Conservation (phyloP, 371 early-diverging fungal genomes). For the Mortierella sp. region DNA sequence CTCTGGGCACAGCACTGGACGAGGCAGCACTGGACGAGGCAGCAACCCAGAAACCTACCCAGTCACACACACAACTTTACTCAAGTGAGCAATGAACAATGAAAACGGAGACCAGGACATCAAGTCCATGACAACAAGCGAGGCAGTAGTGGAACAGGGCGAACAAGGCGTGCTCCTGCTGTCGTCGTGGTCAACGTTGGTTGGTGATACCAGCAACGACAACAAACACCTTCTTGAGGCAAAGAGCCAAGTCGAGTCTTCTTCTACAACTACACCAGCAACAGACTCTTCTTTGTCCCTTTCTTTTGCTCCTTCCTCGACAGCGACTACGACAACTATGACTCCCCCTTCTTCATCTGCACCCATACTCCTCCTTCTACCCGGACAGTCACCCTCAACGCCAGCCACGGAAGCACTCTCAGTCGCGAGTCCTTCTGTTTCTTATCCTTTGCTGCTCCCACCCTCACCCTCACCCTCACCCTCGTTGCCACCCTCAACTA, state of each 20-base stretch:
- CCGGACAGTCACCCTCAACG: not conserved
- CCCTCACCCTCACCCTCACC: constrained; percentile 29
- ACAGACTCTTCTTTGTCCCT: not conserved
- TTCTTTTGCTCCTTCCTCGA: not conserved
- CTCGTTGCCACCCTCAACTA: constrained; percentile 11
- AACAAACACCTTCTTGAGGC: not conserved
- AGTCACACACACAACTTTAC: not conserved
- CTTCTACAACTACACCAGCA: not conserved
- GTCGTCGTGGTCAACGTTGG: not conserved
- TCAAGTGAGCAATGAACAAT: not conserved
- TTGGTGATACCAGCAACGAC: not conserved
- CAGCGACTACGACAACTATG: not conserved
- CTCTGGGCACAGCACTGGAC: not conserved
- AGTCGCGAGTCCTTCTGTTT: constrained; percentile 1
- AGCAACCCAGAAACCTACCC: not conserved
- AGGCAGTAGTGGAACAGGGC: not conserved
- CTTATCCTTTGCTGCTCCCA: not conserved
- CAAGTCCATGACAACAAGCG: not conserved
- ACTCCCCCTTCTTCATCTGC: not conserved
- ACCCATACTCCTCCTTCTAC: not conserved
- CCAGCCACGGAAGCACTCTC: not conserved
- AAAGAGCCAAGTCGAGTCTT: not conserved
- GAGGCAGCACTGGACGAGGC: too few species aligned
- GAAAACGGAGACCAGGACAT: not conserved
- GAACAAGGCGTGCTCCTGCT: not conserved